Conservation (phyloP, 1,284 basidiomycete genomes). For the Agaricales sp. region DNA sequence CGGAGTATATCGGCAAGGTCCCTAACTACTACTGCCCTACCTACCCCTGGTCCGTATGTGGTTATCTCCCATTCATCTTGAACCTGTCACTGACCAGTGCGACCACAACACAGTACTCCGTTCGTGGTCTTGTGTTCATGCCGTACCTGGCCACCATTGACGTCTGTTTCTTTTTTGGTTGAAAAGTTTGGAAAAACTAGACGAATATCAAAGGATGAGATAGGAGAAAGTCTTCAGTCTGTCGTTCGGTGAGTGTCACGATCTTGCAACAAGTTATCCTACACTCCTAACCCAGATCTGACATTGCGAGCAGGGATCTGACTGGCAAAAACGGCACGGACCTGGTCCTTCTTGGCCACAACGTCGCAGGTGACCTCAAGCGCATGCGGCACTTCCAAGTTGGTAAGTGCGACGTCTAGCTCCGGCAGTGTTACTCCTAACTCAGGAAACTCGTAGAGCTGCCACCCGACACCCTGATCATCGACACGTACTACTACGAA, state of each 20-base stretch:
- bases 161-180: neutral
- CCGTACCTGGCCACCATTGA: neutral
- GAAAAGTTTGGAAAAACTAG: neutral
- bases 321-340: neutral
- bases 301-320: neutral
- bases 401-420: neutral
- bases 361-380: neutral
- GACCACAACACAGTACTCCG: neutral
- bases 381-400: neutral
- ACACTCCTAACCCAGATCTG: neutral
- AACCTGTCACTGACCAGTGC: neutral
- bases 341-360: neutral
- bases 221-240: neutral
- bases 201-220: neutral
- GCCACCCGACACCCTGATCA: neutral
- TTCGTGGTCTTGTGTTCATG: too few species aligned
- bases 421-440: neutral
- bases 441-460: neutral
- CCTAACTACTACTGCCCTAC: neutral
- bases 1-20: too few species aligned
- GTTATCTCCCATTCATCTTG: neutral
- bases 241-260: neutral
- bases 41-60: neutral
- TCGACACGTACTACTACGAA: neutral
- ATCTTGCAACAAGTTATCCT: neutral